These are phyloP conservation scores for Fusarium aywerte DNA, from an alignment of 2,329 filamentous ascomycete species.

Conservation along the genomic window DNA sequence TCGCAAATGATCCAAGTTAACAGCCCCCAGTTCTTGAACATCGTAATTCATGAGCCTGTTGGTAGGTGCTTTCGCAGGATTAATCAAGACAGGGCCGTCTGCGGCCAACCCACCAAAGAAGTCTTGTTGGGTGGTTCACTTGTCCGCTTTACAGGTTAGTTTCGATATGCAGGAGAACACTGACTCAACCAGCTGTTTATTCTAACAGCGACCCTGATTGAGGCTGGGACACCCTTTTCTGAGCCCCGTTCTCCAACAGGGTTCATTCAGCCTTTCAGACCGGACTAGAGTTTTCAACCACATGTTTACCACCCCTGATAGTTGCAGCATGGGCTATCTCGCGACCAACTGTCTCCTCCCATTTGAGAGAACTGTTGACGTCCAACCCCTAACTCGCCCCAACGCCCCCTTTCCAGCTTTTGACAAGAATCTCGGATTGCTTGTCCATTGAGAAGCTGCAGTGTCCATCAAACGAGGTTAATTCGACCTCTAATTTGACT, in stretches of 20 bases:
- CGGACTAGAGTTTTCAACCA: background rate
- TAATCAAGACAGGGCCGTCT: background rate
- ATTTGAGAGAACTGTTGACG: background rate
- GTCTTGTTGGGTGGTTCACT: background rate
- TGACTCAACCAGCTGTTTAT: background rate
- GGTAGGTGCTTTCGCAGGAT: background rate
- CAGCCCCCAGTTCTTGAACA: background rate
- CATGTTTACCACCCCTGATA: background rate
- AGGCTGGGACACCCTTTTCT: constrained; percentile 12
- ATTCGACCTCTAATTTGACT: background rate
- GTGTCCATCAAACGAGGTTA: background rate
- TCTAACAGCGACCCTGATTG: background rate
- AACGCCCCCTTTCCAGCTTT: background rate
- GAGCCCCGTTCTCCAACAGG: constrained; percentile 16
- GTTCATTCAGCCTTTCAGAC: constrained; percentile 15
- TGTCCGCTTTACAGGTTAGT: background rate
- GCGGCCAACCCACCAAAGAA: background rate
- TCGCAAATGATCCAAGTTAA: background rate
- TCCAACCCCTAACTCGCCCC: background rate
- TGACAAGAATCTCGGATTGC: background rate
- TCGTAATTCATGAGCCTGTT: background rate
- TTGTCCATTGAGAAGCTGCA: background rate
- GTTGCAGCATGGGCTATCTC: background rate
- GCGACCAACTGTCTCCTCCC: background rate
- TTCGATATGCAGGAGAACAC: background rate